These are phyloP conservation scores for Arthrinium puccinioides DNA, from an alignment of 2,329 filamentous ascomycete species.

Conservation along the genomic window DNA sequence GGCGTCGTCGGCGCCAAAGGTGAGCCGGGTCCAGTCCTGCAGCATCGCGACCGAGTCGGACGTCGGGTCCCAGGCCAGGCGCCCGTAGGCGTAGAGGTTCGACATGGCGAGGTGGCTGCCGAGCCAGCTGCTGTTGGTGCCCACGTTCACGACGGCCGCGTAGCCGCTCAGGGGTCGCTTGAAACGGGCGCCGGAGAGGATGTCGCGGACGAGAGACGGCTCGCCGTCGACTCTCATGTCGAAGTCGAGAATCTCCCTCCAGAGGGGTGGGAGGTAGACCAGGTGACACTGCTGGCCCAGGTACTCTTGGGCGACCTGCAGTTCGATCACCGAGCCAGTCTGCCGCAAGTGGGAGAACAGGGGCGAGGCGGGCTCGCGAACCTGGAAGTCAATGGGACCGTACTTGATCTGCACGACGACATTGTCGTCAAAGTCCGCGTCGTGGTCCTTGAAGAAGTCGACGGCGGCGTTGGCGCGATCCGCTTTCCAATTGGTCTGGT, in stretches of 20 bases:
- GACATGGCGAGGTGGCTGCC: slow-evolving; percentile 64
- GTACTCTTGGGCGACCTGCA: slow-evolving; percentile 64
- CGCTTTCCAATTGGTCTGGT: slow-evolving; percentile 53
- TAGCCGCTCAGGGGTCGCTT: slow-evolving; percentile 51
- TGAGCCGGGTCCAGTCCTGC: slow-evolving; percentile 60
- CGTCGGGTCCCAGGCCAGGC: slow-evolving; percentile 57
- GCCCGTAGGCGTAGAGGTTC: slow-evolving; percentile 64
- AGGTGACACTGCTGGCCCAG: slow-evolving; percentile 63
- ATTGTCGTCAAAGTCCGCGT: slow-evolving; percentile 61
- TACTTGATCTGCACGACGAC: slow-evolving; percentile 69
- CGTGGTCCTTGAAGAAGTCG: slow-evolving; percentile 57
- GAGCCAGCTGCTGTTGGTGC: slow-evolving; percentile 59
- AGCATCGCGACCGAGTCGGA: slow-evolving; percentile 41
- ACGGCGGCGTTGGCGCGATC: slow-evolving; percentile 66
- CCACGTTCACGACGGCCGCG: slow-evolving; percentile 61
- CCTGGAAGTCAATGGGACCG: slow-evolving; percentile 68
- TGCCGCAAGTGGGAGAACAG: slow-evolving; percentile 47
- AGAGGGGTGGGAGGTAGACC: slow-evolving; percentile 61
- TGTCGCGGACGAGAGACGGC: slow-evolving; percentile 49
- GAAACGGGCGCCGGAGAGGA: slow-evolving; percentile 54
- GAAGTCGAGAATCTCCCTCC: slow-evolving; percentile 61
- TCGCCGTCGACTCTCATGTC: slow-evolving; percentile 55
- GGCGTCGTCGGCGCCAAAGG: slow-evolving; percentile 47
- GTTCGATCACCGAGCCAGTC: slow-evolving; percentile 49
- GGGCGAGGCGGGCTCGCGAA: slow-evolving; percentile 59